Percentiles rank a stretch among this genome's conserved stretches.
phyloP scores from a whole-genome alignment of 805 yeast species.

The Kodamaea kaohsiungensis region DNA sequence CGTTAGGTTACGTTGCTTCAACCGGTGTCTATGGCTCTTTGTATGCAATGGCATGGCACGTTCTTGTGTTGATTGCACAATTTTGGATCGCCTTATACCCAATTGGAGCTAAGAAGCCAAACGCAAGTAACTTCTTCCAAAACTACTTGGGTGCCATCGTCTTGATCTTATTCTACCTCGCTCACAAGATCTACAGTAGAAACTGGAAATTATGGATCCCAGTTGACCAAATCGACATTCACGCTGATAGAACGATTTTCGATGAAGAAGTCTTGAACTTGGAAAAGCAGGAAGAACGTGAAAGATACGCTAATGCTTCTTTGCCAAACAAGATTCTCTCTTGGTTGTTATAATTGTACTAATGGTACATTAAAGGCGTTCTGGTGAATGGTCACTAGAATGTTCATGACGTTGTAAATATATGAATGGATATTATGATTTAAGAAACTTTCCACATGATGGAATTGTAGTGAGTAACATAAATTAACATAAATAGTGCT shows the following conservation, averaged over 20 bases:
- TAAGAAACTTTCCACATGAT: background rate
- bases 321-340: slow-evolving; percentile 11
- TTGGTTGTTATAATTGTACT: background rate
- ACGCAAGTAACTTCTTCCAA: slow-evolving; percentile 32
- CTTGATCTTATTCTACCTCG: slow-evolving; percentile 30
- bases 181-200: slow-evolving; percentile 34
- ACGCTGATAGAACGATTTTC: slow-evolving; percentile 31
- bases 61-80: slow-evolving; percentile 41
- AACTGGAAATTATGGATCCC: slow-evolving; percentile 31
- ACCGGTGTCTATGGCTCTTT: slow-evolving; percentile 44
- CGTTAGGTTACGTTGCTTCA: slow-evolving; percentile 37
- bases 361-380: background rate
- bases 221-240: slow-evolving; percentile 32
- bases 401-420: background rate
- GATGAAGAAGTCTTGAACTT: slow-evolving; percentile 37
- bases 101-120: slow-evolving; percentile 25
- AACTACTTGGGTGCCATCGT: slow-evolving; percentile 35
- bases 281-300: slow-evolving; percentile 22
- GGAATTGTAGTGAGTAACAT: background rate
- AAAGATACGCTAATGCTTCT: slow-evolving; percentile 9
- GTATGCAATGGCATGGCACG: slow-evolving; percentile 32
- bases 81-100: slow-evolving; percentile 49
- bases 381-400: background rate
- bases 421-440: background rate
- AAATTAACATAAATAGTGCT: no score